Evolutionary conservation across 2,329 filamentous ascomycete species (phyloP).

Genomic region (Botrytis porri): DNA sequence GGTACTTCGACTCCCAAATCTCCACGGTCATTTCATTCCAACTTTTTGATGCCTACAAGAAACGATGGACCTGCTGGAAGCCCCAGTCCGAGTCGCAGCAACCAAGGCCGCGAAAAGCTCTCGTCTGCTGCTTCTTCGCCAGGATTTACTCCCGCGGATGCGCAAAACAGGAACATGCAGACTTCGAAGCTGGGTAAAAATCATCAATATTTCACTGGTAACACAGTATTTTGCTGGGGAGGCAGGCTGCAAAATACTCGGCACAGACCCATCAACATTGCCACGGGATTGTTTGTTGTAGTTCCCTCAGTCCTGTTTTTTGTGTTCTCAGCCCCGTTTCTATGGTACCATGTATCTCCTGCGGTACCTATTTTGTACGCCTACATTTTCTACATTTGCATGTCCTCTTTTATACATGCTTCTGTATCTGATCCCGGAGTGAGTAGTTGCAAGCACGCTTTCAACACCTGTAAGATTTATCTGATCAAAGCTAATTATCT

Average conservation of each 20-base stretch:
- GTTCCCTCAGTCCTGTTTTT: conserved; percentile 82
- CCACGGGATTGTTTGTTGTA: conserved; percentile 76
- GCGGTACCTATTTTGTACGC: conserved; percentile 86
- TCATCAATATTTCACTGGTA: conserved; percentile 90
- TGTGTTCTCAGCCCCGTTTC: conserved; percentile 69
- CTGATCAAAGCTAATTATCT: conserved; percentile 24
- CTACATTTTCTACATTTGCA: conserved; percentile 85
- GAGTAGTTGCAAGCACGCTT: conserved; percentile 44
- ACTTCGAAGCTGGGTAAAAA: conserved; percentile 61
- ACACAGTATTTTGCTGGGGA: conserved; percentile 83
- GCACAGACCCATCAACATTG: conserved; percentile 84
- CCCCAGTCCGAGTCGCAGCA: conserved; percentile 53
- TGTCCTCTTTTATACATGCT: conserved; percentile 92
- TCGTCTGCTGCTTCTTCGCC: conserved; percentile 77
- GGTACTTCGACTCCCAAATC: conserved; percentile 60
- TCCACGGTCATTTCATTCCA: conserved; percentile 72
- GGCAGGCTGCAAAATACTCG: conserved; percentile 86
- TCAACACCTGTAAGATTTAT: conserved; percentile 7
- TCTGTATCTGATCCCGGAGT: conserved; percentile 91
- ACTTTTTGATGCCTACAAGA: conserved; percentile 64
- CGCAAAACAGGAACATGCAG: conserved; percentile 30
- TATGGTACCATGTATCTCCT: conserved; percentile 87
- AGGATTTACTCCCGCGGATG: conserved; percentile 52
- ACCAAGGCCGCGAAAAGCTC: conserved; percentile 75
- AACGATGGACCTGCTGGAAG: conserved; percentile 49